Evolutionary conservation across 108 stramenopile species (phyloP), one percentile per base, ranked within the genome.

Genomic region (Licmophora abbreviata): DNA sequence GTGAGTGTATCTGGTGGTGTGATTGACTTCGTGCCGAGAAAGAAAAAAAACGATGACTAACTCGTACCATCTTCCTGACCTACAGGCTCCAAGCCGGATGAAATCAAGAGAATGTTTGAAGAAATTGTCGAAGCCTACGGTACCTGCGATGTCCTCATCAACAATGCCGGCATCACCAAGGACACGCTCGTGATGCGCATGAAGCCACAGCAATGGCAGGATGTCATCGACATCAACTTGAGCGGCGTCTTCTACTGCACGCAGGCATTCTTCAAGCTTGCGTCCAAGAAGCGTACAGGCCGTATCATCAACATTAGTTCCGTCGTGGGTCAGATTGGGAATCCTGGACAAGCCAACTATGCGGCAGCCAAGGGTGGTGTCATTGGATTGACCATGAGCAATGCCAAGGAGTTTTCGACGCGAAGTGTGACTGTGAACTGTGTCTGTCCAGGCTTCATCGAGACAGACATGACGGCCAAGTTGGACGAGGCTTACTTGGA

Each of bases 251-350:
- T 97, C 73, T 94, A 94, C 77, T 78, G 80, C 55, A 92, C 93
- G 36, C 92, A 96, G 57, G 94, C 84, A 25, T 95, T 95, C 56
- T 94, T 93, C 62, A 83, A 79, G 58, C 63, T 94, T 58, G 76
- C 83, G 24, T 69, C 91, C 48, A 94, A 90, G 77, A 88, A 95
- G 76, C 72, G 90, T 34, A 75, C 69, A 2, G 96, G 96, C 48
- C 85, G 94, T 34, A 94, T 97, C 64, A 92, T 97, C 69, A 97
- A 97, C 75, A 93, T 97, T 53, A 74, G 91, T 34, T 78, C 74
- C 37, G 91, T 97, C 37, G 95, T 97, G n/a, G 96, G 96, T 26
- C 95, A 94, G 58, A 85, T 97, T 58, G 96, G 96, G 50, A 97
- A 97, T 56, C 85, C 94, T 37, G 91, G 91, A 58, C 93, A 95